Percentiles rank a stretch among this genome's conserved stretches.
These are phyloP conservation scores for Pachyrhizus erosus DNA, from an alignment of 306 rosid species.

Conservation along the genomic window DNA sequence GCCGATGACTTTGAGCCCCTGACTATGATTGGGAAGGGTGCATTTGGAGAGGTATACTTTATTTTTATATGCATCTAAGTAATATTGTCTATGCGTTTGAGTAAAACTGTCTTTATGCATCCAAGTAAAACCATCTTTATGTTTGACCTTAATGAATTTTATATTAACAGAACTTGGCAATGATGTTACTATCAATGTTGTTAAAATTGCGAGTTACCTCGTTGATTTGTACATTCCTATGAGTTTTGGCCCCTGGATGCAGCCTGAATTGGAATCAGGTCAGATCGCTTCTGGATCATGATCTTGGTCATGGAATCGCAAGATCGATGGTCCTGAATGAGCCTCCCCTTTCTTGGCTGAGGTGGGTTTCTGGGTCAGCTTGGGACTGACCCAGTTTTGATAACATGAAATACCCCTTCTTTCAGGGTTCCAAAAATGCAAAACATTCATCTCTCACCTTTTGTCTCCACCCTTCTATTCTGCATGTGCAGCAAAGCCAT, in stretches of 20 bases:
- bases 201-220: background rate
- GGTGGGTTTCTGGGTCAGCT: background rate
- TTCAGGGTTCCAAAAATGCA: background rate
- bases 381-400: background rate
- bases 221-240: background rate
- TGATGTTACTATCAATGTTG: constrained; percentile 5
- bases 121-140: background rate
- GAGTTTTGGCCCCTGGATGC: background rate
- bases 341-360: background rate
- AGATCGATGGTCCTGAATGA: background rate
- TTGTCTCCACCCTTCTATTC: background rate
- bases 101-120: constrained; percentile 7
- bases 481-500: background rate
- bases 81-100: constrained; percentile 4
- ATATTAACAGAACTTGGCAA: constrained; percentile 5
- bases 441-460: background rate
- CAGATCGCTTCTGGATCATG: background rate
- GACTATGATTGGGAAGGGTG: constrained; percentile 92
- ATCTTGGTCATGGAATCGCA: background rate
- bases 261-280: background rate
- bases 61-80: constrained; percentile 22
- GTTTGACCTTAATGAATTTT: constrained; percentile 5
- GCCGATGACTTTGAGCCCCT: constrained; percentile 87
- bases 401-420: background rate
- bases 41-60: constrained; percentile 86